Evolutionary conservation across 768 basidiomycete species (phyloP), one percentile per base, ranked within the genome.

Genomic region (Tremella fuciformis): DNA sequence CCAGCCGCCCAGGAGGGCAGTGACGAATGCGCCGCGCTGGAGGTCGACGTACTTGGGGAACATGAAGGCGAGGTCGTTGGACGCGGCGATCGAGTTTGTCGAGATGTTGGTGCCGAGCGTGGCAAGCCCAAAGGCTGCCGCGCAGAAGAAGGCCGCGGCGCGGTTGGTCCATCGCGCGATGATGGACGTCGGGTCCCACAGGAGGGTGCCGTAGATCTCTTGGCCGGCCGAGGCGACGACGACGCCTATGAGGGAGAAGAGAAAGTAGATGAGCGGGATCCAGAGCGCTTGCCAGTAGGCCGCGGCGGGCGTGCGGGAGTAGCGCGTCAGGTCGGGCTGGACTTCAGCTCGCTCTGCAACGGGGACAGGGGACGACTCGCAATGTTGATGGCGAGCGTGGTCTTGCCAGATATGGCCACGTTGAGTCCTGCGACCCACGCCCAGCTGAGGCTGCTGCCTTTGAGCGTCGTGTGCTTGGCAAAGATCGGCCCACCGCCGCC

Each of bases 1-100:
- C 90, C 91, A 93, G 0, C 88, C 88, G 2, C 90, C 89, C 4
- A 93, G 70, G 48, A 92, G 54, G 0, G 88, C 88, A 62, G 88
- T 91, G 34, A 93, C 79, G 59, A 88, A 76, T 2, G 60, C 63
- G 0, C 91, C 91, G 9, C 91, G 81, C 52, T 83, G 81, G 61
- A 91, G 88, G 70, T 92, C 88, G 78, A 93, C 83, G 61, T 82
- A 92, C 57, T 81, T 63, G 25, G 88, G 90, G 68, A 81, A 83
- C 40, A 88, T 78, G n/a, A 84, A 89, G 2, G 85, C 88, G 79
- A 91, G 83, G 71, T 93, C 91, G 70, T 91, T 92, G 3, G 87
- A 89, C 2, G 89, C 87, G 19, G 81, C 80, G 50, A 85, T 80
- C 6, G 83, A 83, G 76, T 93, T 94, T 19, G 89, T 89, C 21